Percentiles rank a stretch among this genome's conserved stretches.
phyloP scores from a whole-genome alignment of 208 protist species.

The Acanthamoeba triangularis region DNA sequence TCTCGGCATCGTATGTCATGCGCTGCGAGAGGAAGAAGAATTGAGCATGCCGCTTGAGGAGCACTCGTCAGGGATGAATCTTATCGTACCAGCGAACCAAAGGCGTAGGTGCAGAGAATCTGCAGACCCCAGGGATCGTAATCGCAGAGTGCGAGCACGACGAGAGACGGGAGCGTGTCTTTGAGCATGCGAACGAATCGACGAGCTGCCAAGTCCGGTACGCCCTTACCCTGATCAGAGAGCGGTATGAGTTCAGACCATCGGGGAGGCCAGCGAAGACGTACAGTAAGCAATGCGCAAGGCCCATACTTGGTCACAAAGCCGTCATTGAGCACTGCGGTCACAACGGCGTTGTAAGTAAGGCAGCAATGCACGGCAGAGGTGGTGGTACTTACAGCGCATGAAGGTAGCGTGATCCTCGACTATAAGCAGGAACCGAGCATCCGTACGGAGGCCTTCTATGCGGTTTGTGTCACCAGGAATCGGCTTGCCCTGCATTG shows the following conservation, averaged over 20 bases:
- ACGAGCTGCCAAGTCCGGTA: slow-evolving; percentile 42
- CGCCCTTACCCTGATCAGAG: slow-evolving; percentile 67
- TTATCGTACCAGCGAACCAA: slow-evolving; percentile 14
- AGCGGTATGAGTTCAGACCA: not conserved
- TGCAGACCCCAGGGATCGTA: slow-evolving; percentile 68
- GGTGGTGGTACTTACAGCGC: not conserved
- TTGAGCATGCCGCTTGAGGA: not conserved
- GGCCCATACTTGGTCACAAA: slow-evolving; percentile 33
- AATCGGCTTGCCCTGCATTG: slow-evolving; percentile 64
- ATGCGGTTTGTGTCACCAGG: not conserved
- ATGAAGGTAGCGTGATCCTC: slow-evolving; percentile 73
- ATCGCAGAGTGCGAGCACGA: slow-evolving; percentile 57
- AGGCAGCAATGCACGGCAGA: too few species aligned
- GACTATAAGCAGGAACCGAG: slow-evolving; percentile 60
- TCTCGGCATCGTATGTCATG: slow-evolving; percentile 63
- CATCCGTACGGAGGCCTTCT: not conserved
- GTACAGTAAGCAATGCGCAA: slow-evolving; percentile 52
- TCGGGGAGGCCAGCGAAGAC: not conserved
- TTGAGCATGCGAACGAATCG: slow-evolving; percentile 50
- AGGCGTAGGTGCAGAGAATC: slow-evolving; percentile 64
- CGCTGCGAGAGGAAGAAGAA: not conserved
- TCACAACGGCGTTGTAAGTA: too few species aligned
- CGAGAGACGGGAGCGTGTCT: slow-evolving; percentile 6
- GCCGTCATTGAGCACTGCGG: slow-evolving; percentile 46
- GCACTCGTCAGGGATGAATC: not conserved